Base-by-base conservation (phyloP, 2,329 filamentous ascomycete genomes). In the Penicillium sp. region DNA sequence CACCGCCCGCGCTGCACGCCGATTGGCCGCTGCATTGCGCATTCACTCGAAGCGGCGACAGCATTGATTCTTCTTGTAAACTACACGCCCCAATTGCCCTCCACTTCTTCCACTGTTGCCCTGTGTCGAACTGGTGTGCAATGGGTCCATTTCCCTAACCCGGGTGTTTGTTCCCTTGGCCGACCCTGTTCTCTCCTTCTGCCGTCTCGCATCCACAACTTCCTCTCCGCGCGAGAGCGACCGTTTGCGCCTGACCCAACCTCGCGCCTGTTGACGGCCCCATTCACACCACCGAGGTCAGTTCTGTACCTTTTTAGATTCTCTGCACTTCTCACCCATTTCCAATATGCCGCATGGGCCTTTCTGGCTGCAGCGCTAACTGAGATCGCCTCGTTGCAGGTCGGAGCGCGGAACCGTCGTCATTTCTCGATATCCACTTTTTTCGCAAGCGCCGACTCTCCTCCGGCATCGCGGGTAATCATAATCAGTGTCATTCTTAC, bases 381-480 rank as follows among this genome's bases (percentile, higher is more conserved):
- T 29, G 25, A 15, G 17, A 21, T 48, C 36, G 45, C 48, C 39
- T 39, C 45, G 43, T 36, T 41, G 45, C 45, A 48, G 45, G 31
- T 34, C 41, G 41, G 39, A 39, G 33, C 41, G 39, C 45, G 45
- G 41, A 45, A 50, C 36, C 36, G 34, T 45, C 48, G 36, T 46
- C 48, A 48, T 50, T 45, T 35, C 38, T 31, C 33, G 29, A 38
- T 45, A 43, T 43, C 39, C 40, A 45, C 39, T 41, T 43, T 42
- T 46, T 35, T 39, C 33, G 31, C 36, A 36, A 14, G 37, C 28
- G 34, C 23, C 8, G 16, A 39, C 26, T 29, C 29, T 16, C 28
- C 33, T 27, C 26, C 44, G 33, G 30, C 25, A 20, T 39, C 26
- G 20, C 33, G 33, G 42, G 21, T 47, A 47, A 47, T 50, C 33